Evolutionary conservation across 1,284 basidiomycete genomes (phyloP).

Genomic region (Stereum hirsutum): DNA sequence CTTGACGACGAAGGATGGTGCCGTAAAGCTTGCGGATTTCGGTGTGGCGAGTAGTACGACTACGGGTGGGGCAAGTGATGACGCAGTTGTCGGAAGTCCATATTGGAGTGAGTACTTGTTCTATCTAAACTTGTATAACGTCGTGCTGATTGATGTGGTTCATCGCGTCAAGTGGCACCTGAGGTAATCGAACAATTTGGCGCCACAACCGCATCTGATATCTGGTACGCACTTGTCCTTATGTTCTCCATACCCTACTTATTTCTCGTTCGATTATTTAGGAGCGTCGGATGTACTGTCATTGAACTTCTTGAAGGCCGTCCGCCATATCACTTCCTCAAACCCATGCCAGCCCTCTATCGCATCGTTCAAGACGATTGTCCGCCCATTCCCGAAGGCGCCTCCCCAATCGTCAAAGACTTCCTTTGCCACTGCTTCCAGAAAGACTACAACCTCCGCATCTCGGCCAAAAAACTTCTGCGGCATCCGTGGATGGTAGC

Average conservation of each 20-base stretch:
- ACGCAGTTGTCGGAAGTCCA: constrained; percentile 91
- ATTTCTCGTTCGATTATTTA: constrained; percentile 19
- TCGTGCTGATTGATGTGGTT: constrained; percentile 8
- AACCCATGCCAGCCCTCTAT: constrained; percentile 97
- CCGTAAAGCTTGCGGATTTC: constrained; percentile 92
- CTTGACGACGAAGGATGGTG: constrained; percentile 97
- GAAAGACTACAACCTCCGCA: constrained; percentile 91
- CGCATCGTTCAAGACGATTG: constrained; percentile 97
- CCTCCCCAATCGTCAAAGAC: constrained; percentile 90
- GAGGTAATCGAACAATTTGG: constrained; percentile 97
- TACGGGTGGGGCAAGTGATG: constrained; percentile 66
- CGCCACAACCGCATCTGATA: constrained; percentile 93
- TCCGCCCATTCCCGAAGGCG: constrained; percentile 92
- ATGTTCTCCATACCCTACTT: background rate
- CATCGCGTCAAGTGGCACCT: constrained; percentile 85
- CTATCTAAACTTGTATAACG: background rate
- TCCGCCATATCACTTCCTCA: constrained; percentile 91
- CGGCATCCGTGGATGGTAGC: constrained; percentile 94
- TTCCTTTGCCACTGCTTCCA: constrained; percentile 98
- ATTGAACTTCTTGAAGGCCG: constrained; percentile 95
- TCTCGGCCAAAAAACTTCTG: constrained; percentile 89
- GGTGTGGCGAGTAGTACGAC: constrained; percentile 74
- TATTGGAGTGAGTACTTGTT: constrained; percentile 78
- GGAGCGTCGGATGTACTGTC: constrained; percentile 93
- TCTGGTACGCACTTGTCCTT: constrained; percentile 56